These are phyloP conservation scores for Pugionium cornutum DNA, from an alignment of 345 rosid species.

Conservation along the genomic window DNA sequence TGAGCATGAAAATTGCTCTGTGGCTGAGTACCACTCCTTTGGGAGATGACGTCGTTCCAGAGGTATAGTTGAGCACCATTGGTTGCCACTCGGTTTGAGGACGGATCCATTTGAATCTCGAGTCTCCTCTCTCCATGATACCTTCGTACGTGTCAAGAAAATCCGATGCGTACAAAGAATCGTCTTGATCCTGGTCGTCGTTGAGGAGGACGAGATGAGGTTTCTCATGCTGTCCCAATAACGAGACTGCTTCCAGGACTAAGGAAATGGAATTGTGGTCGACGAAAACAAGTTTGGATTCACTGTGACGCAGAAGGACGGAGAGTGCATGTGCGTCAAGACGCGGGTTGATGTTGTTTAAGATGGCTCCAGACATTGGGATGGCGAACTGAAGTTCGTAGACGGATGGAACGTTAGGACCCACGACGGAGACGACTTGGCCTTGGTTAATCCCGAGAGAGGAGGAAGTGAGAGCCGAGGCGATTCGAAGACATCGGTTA, in stretches of 20 bases:
- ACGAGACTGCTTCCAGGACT: slow-evolving; percentile 52
- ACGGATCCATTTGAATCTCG: slow-evolving; percentile 46
- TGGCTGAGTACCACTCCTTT: slow-evolving; percentile 66
- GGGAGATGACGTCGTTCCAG: slow-evolving; percentile 66
- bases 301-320: slow-evolving; percentile 51
- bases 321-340: slow-evolving; percentile 58
- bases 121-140: slow-evolving; percentile 46
- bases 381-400: slow-evolving; percentile 73
- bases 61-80: slow-evolving; percentile 61
- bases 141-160: slow-evolving; percentile 52
- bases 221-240: slow-evolving; percentile 29
- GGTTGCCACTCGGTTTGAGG: slow-evolving; percentile 62
- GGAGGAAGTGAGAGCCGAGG: slow-evolving; percentile 63
- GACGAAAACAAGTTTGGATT: slow-evolving; percentile 64
- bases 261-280: slow-evolving; percentile 43
- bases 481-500: slow-evolving; percentile 69
- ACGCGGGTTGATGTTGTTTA: slow-evolving; percentile 63
- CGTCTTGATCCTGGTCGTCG: slow-evolving; percentile 34
- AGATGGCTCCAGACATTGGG: slow-evolving; percentile 68
- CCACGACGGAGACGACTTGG: slow-evolving; percentile 59
- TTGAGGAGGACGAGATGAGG: slow-evolving; percentile 49
- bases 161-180: slow-evolving; percentile 18
- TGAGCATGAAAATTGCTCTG: slow-evolving; percentile 49
- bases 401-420: slow-evolving; percentile 61
- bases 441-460: slow-evolving; percentile 46